Base-by-base conservation (phyloP, 208 protist genomes). In the Leishmania martiniquensis region DNA sequence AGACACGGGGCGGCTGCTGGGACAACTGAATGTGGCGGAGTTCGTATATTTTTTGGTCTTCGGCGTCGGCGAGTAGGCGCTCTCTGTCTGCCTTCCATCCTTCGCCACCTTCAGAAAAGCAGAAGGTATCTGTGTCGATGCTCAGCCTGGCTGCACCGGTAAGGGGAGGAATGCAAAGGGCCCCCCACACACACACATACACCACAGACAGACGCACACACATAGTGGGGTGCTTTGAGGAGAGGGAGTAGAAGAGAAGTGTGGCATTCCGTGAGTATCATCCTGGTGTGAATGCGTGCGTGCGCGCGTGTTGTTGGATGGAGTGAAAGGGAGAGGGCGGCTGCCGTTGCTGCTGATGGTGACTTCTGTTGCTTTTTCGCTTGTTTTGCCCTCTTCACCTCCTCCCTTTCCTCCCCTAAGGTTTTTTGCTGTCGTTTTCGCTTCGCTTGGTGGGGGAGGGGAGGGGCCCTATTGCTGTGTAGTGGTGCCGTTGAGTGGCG, bases 41-140 rank as follows among this genome's bases (percentile, higher is more conserved):
- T 82, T 97, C 69, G 87, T 96, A 2, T 90, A 88, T 52, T 92
- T 95, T 47, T 69, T 97, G 13, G 93, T 90, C 15, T 94, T 95
- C 80, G 92, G 88, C 60, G 39, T 80, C 10, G 47, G 29, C 51
- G 71, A 72, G 25, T 65, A 62, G 42, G 37, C 52, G 54, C 10
- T 68, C 22, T 22, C 52, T 20, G 37, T 4, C 12, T 34, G 34
- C 5, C 60, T 42, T 66, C 1, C 34, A 13, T 66, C 60, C 60
- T 29, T 62, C n/a, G n/a, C 55, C 29, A 17, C 55, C 9, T 22
- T 29, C 10, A 22, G n/a, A 62, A 34, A 20, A 13, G n/a, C 55
- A 62, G 29, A 34, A 62, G 34, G 29, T 20, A 29, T 17, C 17
- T n/a, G 39, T 17, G 39, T 4, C 32, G 13, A 22, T 62, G 55